Percentiles rank a stretch among this genome's conserved stretches.
phyloP scores from a whole-genome alignment of 2,329 filamentous ascomycete genomes.

The Aureobasidium vineae region DNA sequence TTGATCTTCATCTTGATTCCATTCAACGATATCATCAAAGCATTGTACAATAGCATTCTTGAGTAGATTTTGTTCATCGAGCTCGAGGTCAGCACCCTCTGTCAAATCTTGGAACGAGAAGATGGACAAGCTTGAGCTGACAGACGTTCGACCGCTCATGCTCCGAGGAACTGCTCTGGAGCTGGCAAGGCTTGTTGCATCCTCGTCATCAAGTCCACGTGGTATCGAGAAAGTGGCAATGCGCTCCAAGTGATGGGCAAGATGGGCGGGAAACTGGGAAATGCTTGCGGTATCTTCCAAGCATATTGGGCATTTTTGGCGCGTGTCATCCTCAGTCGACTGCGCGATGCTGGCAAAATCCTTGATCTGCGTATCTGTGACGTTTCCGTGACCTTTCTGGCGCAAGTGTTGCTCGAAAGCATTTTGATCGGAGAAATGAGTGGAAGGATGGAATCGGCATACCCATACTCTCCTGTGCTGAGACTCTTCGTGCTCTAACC shows the following conservation, averaged over 20 bases:
- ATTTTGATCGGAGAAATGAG: not conserved
- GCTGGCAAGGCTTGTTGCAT: constrained; percentile 2
- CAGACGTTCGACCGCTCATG: not conserved
- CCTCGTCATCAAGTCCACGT: constrained; percentile 23
- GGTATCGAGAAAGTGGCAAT: constrained; percentile 10
- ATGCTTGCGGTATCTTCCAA: not conserved
- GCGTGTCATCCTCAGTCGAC: not conserved
- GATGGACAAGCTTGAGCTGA: not conserved
- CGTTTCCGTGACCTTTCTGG: not conserved
- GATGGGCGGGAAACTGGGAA: not conserved
- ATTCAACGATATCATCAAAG: not conserved
- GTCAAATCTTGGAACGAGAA: not conserved
- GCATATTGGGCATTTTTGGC: not conserved
- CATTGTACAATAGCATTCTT: not conserved
- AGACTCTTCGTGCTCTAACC: not conserved
- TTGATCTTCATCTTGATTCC: too few species aligned
- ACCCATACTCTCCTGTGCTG: not conserved
- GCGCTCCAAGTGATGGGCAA: constrained; percentile 1
- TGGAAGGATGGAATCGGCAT: not conserved
- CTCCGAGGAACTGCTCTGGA: not conserved
- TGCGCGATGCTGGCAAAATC: not conserved
- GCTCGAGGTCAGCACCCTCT: not conserved
- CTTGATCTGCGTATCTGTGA: not conserved
- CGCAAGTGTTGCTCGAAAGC: not conserved
- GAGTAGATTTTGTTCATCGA: not conserved